Percentiles rank a stretch among this genome's conserved stretches.
Evolutionary conservation across 805 yeast species (phyloP).

Genomic region (Sugiyamaella valdiviana): DNA sequence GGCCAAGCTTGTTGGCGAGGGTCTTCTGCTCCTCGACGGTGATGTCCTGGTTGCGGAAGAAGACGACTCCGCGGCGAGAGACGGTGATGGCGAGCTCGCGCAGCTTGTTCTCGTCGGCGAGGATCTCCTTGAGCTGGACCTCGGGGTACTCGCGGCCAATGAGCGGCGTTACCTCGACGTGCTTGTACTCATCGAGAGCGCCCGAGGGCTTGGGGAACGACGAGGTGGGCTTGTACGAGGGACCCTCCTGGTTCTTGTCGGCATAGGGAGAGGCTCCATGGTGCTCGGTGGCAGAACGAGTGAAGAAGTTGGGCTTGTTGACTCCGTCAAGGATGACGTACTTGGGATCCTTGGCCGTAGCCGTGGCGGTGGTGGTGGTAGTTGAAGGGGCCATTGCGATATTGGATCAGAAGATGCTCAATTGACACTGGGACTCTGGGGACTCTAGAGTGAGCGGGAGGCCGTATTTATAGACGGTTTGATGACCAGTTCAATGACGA

Average conservation of each 20-base stretch:
- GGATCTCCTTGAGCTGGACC: slow-evolving; percentile 25
- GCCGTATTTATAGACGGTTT: too few species aligned
- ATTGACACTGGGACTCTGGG: too few species aligned
- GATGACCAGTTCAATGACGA: too few species aligned
- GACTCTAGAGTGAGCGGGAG: too few species aligned
- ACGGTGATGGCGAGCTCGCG: slow-evolving; percentile 41
- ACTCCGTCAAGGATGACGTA: slow-evolving; percentile 1
- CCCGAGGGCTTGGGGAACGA: slow-evolving; percentile 18
- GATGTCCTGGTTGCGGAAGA: slow-evolving; percentile 43
- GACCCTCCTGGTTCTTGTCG: slow-evolving; percentile 10
- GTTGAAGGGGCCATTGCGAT: slow-evolving; percentile 4
- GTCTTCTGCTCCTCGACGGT: slow-evolving; percentile 26
- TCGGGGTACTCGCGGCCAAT: slow-evolving; percentile 29
- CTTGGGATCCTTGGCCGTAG: not conserved
- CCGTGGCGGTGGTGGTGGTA: not conserved
- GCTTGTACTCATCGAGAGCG: slow-evolving; percentile 27
- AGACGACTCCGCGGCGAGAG: slow-evolving; percentile 46
- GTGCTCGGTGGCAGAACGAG: not conserved
- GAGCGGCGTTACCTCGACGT: slow-evolving; percentile 27
- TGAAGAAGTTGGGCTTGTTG: not conserved
- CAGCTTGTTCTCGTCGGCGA: slow-evolving; percentile 18
- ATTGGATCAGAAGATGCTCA: not conserved
- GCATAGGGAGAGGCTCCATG: slow-evolving; percentile 27
- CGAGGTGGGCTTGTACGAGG: slow-evolving; percentile 14
- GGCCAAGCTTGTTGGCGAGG: slow-evolving; percentile 25